Percentiles rank a stretch among this genome's conserved stretches.
These are phyloP conservation scores for Lasiodiplodia hormozganensis DNA, from an alignment of 2,329 filamentous ascomycete species.

Conservation along the genomic window DNA sequence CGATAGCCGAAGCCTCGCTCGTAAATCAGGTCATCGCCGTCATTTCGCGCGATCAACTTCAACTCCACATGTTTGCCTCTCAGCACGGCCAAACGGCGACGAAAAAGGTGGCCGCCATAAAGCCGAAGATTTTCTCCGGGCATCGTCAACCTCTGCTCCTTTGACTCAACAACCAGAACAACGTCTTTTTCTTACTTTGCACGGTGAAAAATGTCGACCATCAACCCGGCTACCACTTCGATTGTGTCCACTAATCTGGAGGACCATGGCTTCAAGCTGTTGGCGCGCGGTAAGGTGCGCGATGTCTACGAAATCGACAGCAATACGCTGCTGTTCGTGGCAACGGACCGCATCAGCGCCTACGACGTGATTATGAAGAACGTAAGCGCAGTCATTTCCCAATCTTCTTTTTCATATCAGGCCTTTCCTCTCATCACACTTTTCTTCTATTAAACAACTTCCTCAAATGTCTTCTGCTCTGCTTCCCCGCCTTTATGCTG, in stretches of 20 bases:
- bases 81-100: constrained; percentile 1
- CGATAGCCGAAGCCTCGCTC: neutral
- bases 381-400: constrained; percentile 49
- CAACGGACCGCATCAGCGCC: constrained; percentile 90
- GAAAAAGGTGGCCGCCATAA: constrained; percentile 18
- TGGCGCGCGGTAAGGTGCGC: constrained; percentile 76
- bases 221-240: constrained; percentile 3
- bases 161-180: constrained; percentile 14
- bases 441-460: neutral
- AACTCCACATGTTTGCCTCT: neutral
- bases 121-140: constrained; percentile 23
- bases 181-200: neutral
- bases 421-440: neutral
- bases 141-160: neutral
- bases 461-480: neutral
- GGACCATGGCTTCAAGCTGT: constrained; percentile 48
- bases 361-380: constrained; percentile 93
- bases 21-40: neutral
- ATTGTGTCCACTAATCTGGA: constrained; percentile 43
- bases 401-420: constrained; percentile 37
- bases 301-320: constrained; percentile 78
- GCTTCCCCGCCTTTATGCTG: too few relatives aligned
- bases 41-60: constrained; percentile 1
- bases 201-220: constrained; percentile 35
- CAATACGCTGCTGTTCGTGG: constrained; percentile 78